Base-by-base conservation (phyloP, 345 rosid genomes). In the Lepidium africanum region DNA sequence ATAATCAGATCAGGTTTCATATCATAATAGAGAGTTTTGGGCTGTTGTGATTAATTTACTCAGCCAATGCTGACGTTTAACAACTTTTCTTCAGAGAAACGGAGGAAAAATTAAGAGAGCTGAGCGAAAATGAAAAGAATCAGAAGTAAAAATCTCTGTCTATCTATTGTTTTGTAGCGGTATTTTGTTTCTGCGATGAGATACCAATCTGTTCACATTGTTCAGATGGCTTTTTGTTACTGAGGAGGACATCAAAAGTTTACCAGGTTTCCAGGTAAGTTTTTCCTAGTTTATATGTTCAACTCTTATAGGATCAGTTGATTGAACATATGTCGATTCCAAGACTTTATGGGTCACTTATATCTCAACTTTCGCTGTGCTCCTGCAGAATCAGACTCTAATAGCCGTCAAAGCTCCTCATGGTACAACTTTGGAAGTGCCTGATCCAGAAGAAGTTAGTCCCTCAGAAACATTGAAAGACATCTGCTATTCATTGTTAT, bases 321-420 rank as follows among this genome's bases (percentile, higher is more conserved):
- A 9, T 40, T 51, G 12, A 11, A 59, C 6, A 1, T 66, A 33
- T 19, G 14, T 55, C 48, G 55, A 56, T 81, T 60, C 63, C 33
- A 17, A 38, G 42, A 42, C 56, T 50, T 70, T 55, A 66, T 55
- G 59, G 67, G 33, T 30, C 32, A 51, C 49, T 39, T 60, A 49
- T 63, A 37, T 39, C 63, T 70, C 3, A 48, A 76, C 75, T 53
- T 66, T 45, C 54, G 23, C 50, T 60, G 57, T 35, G 14, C 40
- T 63, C 40, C 76, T 48, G 73, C 86, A 91, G 97, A 94, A 94
- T 76, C 82, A 94, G 82, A 94, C 97, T 53, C 84, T 94, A 60
- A 94, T 94, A 74, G 97, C 97, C 70, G 81, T 94, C 65, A 91
- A 94, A 85, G 97, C 97, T 82, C 97, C 97, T 33, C 96, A 94